Conservation (phyloP, 2,329 filamentous ascomycete species). For the Dactylonectria macrodidyma region DNA sequence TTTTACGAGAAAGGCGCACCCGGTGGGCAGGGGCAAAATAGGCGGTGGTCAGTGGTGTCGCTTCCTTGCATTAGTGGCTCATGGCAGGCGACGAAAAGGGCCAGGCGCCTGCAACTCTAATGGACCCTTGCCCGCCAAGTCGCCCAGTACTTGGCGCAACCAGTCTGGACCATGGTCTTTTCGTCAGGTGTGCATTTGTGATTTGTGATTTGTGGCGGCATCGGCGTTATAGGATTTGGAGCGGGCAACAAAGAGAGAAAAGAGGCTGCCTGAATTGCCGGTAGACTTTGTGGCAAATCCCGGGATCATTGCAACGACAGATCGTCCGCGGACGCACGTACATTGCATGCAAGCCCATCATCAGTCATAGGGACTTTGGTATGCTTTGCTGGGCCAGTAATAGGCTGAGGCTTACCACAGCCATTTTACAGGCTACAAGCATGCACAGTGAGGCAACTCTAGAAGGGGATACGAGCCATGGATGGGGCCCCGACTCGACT, state of each 20-base stretch:
- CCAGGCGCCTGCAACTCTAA: conserved; percentile 43
- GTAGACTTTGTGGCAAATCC: too few relatives aligned
- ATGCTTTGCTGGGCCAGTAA: too few relatives aligned
- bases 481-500: not conserved
- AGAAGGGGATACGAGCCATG: not conserved
- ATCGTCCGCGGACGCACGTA: too few relatives aligned
- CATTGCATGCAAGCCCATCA: too few relatives aligned
- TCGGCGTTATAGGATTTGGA: conserved; percentile 24
- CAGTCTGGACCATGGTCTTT: conserved; percentile 40
- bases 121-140: conserved; percentile 38
- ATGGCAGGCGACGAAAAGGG: conserved; percentile 33
- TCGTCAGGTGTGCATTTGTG: conserved; percentile 34
- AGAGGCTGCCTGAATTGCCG: not conserved
- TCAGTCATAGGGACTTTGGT: too few relatives aligned
- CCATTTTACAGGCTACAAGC: too few relatives aligned
- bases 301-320: too few relatives aligned
- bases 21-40: conserved; percentile 28
- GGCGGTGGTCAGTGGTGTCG: conserved; percentile 40
- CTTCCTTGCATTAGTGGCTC: conserved; percentile 43
- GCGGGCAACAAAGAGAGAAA: not conserved
- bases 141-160: conserved; percentile 34
- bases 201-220: conserved; percentile 23
- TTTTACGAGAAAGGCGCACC: not conserved
- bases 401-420: conserved; percentile 32
- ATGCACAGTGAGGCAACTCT: too few relatives aligned